These are phyloP conservation scores for Hygrophoropsis aurantiaca DNA, from an alignment of 768 basidiomycete genomes.

Conservation along the genomic window DNA sequence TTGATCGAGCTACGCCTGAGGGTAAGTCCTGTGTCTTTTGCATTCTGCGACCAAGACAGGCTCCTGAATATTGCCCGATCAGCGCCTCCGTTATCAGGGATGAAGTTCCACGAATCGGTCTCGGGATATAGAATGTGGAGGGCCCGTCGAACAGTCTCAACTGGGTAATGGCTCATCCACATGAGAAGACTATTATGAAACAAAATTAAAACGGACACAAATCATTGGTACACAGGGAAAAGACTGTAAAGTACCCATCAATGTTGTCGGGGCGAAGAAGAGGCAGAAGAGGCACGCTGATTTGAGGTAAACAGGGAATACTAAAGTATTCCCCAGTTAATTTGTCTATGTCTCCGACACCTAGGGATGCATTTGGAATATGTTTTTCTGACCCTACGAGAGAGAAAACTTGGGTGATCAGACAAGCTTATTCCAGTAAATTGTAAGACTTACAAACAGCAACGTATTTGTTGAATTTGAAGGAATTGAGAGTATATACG, in stretches of 20 bases:
- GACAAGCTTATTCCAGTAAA: background rate
- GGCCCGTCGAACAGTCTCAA: slow-evolving; percentile 48
- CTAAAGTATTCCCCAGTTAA: slow-evolving; percentile 40
- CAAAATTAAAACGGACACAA: no score
- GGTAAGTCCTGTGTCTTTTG: background rate
- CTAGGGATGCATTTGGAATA: slow-evolving; percentile 35
- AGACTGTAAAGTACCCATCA: slow-evolving; percentile 38
- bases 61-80: slow-evolving; percentile 20
- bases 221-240: no score
- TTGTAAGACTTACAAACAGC: slow-evolving; percentile 40
- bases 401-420: background rate
- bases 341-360: slow-evolving; percentile 37
- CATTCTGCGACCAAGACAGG: slow-evolving; percentile 25
- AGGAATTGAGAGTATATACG: slow-evolving; percentile 37
- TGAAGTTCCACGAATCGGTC: slow-evolving; percentile 29
- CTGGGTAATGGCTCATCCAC: slow-evolving; percentile 52
- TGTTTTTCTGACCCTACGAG: slow-evolving; percentile 38
- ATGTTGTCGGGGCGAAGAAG: slow-evolving; percentile 42
- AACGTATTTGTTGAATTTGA: slow-evolving; percentile 31
- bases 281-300: slow-evolving; percentile 32
- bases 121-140: slow-evolving; percentile 32
- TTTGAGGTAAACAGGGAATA: slow-evolving; percentile 41
- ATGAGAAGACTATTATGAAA: slow-evolving; percentile 40
- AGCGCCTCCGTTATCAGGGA: slow-evolving; percentile 17
- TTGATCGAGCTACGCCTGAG: slow-evolving; percentile 9